Base-by-base conservation (phyloP, 2,329 filamentous ascomycete species). In the Saccharata proteae region DNA sequence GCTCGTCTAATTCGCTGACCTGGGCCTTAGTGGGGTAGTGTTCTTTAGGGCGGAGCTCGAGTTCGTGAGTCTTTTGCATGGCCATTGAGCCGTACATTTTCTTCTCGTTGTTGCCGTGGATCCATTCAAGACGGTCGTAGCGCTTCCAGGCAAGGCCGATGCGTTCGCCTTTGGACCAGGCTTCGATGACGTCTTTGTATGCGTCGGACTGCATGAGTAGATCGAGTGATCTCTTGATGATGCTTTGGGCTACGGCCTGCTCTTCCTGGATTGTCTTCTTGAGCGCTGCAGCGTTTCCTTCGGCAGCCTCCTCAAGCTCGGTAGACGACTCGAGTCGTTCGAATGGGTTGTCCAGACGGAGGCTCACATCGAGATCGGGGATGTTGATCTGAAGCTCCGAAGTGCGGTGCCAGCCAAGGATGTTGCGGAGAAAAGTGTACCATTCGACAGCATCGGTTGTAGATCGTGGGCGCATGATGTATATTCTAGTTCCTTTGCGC, bases 1-100 rank as follows among this genome's bases (percentile, higher is more conserved):
- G 55, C 4, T 30, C 23, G 14, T 35, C 23, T n/a, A n/a, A n/a
- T 20, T 13, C 50, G 47, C 15, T 52, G 13, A 22, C 28, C 35
- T 53, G 55, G 4, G 61, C 57, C 11, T 49, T 59, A 2, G 70
- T 71, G 2, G 73, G 66, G 43, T 78, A 79, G 46, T 80, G 75
- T 32, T 68, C 58, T 46, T 77, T 77, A 0, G 74, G 73, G 3
- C 74, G 64, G 22, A 80, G 49, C 47, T 80, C 74, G 11, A 80
- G 63, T 30, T 79, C 74, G 45, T 80, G 74, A 3, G 74, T 72
- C 29, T 64, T 67, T 40, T 70, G 61, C 74, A 80, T 77, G 18
- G 71, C 75, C 40, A 79, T 71, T 0, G 73, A 69, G 20, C 75
- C 75, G 40, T 77, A 77, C 74, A 80, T 80, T 38, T 69, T 71